Conservation (phyloP, 2,329 filamentous ascomycete genomes). For the Ophiostoma montium region DNA sequence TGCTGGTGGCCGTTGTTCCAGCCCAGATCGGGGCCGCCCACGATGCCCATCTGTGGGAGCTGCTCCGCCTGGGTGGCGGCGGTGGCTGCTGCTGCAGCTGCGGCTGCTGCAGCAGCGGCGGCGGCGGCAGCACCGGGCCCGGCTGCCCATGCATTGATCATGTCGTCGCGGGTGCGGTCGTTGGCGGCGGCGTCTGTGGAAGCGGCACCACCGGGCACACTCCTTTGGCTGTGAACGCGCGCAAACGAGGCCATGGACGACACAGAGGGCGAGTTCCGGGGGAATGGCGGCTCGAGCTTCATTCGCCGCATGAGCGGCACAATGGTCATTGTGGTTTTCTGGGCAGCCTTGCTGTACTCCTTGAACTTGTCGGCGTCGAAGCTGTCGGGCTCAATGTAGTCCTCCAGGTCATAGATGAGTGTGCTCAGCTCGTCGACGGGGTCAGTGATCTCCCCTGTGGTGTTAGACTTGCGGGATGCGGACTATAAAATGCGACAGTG, state of each 20-base stretch:
- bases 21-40: slow-evolving; percentile 12
- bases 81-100: neutral
- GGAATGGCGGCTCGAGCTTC: slow-evolving; percentile 27
- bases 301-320: slow-evolving; percentile 38
- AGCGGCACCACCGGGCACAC: slow-evolving; percentile 2
- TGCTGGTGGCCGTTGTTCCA: slow-evolving; percentile 8
- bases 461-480: too few species aligned
- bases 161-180: neutral
- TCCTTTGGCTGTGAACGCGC: slow-evolving; percentile 6
- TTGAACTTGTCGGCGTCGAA: slow-evolving; percentile 37
- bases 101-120: neutral
- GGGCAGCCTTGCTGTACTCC: slow-evolving; percentile 32
- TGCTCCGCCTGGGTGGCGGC: neutral
- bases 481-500: too few species aligned
- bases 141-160: neutral
- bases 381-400: slow-evolving; percentile 33
- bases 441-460: slow-evolving; percentile 33
- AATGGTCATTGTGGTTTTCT: slow-evolving; percentile 33
- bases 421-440: slow-evolving; percentile 33
- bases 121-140: neutral
- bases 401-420: slow-evolving; percentile 43
- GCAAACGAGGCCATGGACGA: neutral
- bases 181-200: neutral
- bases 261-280: neutral
- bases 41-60: slow-evolving; percentile 10